phyloP scores from a whole-genome alignment of 345 rosid genomes.

The Eutrema heterophyllum region DNA sequence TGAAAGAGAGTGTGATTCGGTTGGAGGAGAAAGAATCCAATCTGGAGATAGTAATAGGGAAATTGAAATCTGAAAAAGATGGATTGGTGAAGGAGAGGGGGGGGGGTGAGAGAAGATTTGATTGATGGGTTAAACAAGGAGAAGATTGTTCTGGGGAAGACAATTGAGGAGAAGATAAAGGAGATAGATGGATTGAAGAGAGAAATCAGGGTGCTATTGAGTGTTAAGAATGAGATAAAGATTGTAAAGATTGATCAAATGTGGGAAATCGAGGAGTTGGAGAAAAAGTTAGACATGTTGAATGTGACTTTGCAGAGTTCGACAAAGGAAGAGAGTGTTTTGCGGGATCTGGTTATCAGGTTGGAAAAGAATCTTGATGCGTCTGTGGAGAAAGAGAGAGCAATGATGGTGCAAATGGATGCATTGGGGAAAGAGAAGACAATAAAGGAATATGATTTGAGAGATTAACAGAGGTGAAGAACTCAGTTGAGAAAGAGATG shows the following conservation, averaged over 20 bases:
- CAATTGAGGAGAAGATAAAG: slow-evolving; percentile 21
- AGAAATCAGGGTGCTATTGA: slow-evolving; percentile 29
- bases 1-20: slow-evolving; percentile 35
- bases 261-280: slow-evolving; percentile 36
- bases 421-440: slow-evolving; percentile 37
- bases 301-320: slow-evolving; percentile 26
- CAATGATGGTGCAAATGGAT: slow-evolving; percentile 35
- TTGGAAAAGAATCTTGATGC: slow-evolving; percentile 46
- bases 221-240: slow-evolving; percentile 42
- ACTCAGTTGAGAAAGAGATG: slow-evolving; percentile 16
- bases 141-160: slow-evolving; percentile 34
- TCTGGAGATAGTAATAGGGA: slow-evolving; percentile 32
- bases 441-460: slow-evolving; percentile 34
- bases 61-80: slow-evolving; percentile 30
- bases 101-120: slow-evolving; percentile 18
- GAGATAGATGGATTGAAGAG: slow-evolving; percentile 36
- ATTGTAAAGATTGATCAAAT: slow-evolving; percentile 24
- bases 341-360: slow-evolving; percentile 29
- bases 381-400: slow-evolving; percentile 36
- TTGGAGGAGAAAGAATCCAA: slow-evolving; percentile 35
- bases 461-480: slow-evolving; percentile 31
- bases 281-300: slow-evolving; percentile 28
- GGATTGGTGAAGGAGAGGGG: slow-evolving; percentile 38
- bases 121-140: slow-evolving; percentile 21
- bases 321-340: slow-evolving; percentile 37